These are phyloP conservation scores for Rhizopus microsporus DNA, from an alignment of 371 early-diverging fungal genomes.

Conservation along the genomic window DNA sequence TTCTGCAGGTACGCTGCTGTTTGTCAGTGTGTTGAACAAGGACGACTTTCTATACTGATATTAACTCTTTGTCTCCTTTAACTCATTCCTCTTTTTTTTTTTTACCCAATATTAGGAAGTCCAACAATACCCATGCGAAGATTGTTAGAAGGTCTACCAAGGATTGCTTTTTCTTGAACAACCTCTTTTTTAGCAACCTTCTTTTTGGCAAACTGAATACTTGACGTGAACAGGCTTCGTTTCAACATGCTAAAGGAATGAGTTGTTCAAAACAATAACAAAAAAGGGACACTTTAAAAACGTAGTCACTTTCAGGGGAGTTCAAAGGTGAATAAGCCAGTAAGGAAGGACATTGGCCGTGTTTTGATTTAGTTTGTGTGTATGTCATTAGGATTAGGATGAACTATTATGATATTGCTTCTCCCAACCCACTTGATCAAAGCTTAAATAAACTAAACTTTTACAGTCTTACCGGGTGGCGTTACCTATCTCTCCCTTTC, in stretches of 20 bases:
- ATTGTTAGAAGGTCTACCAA: conserved; percentile 77
- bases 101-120: conserved; percentile 92
- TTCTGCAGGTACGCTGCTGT: conserved; percentile 77
- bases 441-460: too few species aligned
- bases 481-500: too few species aligned
- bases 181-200: conserved; percentile 13
- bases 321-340: background rate
- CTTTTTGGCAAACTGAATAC: conserved; percentile 18
- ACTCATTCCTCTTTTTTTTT: background rate
- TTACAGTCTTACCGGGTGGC: too few species aligned
- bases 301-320: background rate
- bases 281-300: background rate
- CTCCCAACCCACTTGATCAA: too few species aligned
- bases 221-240: conserved; percentile 1
- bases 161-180: conserved; percentile 38
- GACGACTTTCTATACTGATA: conserved; percentile 71
- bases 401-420: too few species aligned
- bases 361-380: too few species aligned
- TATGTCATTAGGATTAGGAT: too few species aligned
- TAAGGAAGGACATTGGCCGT: too few species aligned
- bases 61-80: background rate
- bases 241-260: background rate
- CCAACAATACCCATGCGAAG: conserved; percentile 95
- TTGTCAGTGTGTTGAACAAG: conserved; percentile 90
- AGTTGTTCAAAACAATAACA: background rate